A percentile compares a stretch with the other conserved stretches of the same genome.
Evolutionary conservation across 768 basidiomycete genomes (phyloP).

Genomic region (Mycena leptocephala): DNA sequence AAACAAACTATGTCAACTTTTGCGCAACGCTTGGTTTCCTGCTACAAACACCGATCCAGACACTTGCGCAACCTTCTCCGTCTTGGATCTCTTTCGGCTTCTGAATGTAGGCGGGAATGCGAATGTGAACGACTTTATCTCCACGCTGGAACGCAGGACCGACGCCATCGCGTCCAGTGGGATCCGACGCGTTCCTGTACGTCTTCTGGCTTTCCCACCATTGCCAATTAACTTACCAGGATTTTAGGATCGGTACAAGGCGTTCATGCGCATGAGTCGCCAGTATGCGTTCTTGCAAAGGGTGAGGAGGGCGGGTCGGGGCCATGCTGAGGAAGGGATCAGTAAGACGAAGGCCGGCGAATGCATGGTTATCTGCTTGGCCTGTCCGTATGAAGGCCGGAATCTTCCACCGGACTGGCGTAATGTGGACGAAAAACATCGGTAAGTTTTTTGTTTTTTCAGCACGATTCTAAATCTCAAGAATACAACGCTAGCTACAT

Average conservation of each 20-base stretch:
- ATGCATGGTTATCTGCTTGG: neutral
- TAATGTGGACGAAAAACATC: neutral
- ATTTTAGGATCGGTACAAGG: neutral
- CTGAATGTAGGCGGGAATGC: conserved; percentile 22
- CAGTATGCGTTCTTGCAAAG: neutral
- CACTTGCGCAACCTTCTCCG: neutral
- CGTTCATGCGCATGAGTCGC: neutral
- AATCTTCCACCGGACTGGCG: neutral
- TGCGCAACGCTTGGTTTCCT: neutral
- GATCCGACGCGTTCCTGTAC: neutral
- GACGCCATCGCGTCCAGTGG: neutral
- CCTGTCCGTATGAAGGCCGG: neutral
- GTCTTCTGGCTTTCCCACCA: neutral
- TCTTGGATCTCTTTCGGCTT: conserved; percentile 18
- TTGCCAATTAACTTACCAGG: neutral
- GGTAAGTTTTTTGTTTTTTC: neutral
- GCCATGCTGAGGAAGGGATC: neutral
- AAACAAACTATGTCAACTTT: neutral
- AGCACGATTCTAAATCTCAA: neutral
- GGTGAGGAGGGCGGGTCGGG: neutral
- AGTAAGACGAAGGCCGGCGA: neutral
- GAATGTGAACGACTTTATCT: neutral
- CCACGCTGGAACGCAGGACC: neutral
- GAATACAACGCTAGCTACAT: neutral
- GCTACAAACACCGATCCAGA: neutral